Evolutionary conservation across 768 basidiomycete species (phyloP).

Genomic region (Suillus alpinus): DNA sequence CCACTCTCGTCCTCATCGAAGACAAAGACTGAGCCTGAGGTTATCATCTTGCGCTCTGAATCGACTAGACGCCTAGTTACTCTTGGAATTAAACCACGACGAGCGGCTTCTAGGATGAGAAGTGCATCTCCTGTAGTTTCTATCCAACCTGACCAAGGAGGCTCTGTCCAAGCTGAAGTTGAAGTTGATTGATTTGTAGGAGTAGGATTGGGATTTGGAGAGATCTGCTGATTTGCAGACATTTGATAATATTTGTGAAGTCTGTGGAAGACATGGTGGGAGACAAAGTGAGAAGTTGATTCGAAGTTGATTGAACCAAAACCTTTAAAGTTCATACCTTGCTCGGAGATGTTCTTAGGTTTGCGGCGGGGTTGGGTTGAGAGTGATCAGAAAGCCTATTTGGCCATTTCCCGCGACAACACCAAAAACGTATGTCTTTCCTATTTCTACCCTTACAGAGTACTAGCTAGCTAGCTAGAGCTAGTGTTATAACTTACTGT

Average conservation of each 20-base stretch:
- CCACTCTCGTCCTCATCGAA: slow-evolving; percentile 97
- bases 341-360: slow-evolving; percentile 50
- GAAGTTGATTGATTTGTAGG: slow-evolving; percentile 31
- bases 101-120: slow-evolving; percentile 93
- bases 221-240: slow-evolving; percentile 31
- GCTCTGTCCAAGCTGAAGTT: slow-evolving; percentile 69
- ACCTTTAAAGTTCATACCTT: slow-evolving; percentile 44
- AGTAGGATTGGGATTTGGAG: slow-evolving; percentile 15
- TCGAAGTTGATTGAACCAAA: slow-evolving; percentile 38
- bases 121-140: slow-evolving; percentile 93
- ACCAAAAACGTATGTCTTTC: slow-evolving; percentile 5
- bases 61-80: slow-evolving; percentile 92
- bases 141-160: slow-evolving; percentile 93
- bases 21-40: slow-evolving; percentile 91
- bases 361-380: slow-evolving; percentile 55
- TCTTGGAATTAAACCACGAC: slow-evolving; percentile 84
- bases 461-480: too few species aligned
- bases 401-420: slow-evolving; percentile 32
- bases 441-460: neutral
- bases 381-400: slow-evolving; percentile 30
- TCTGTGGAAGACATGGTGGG: slow-evolving; percentile 14
- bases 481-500: too few species aligned
- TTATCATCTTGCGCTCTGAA: slow-evolving; percentile 89
- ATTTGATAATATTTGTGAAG: slow-evolving; percentile 23
- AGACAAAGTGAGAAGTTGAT: slow-evolving; percentile 18